phyloP scores from a whole-genome alignment of 148 eudicot species.

The Gaultheria prostrata region DNA sequence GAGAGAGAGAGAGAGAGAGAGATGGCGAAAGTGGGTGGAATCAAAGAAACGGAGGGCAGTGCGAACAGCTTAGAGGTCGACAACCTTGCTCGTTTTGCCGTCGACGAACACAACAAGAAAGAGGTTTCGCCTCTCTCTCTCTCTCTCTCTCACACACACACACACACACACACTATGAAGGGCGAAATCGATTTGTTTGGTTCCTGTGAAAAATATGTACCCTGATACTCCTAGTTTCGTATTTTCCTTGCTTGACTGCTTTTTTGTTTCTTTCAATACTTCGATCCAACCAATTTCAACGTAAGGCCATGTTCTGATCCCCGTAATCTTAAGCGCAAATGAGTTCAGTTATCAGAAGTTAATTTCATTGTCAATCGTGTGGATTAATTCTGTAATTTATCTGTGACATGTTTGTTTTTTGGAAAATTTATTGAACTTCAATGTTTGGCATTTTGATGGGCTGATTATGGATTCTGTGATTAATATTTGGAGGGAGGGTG shows the following conservation, averaged over 20 bases:
- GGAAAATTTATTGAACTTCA: background rate
- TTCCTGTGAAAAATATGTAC: background rate
- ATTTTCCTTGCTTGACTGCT: background rate
- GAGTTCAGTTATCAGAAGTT: background rate
- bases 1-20: background rate
- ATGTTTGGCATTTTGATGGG: too few species aligned
- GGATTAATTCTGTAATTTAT: background rate
- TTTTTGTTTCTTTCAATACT: background rate
- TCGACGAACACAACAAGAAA: constrained; percentile 5
- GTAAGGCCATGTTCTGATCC: background rate
- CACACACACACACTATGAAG: background rate
- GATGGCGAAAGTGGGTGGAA: background rate
- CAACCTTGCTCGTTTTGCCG: background rate
- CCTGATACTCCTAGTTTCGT: background rate
- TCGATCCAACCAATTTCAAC: background rate
- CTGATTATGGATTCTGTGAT: too few species aligned
- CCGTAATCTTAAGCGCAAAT: background rate
- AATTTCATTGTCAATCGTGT: background rate
- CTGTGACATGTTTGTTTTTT: background rate
- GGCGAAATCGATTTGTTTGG: background rate
- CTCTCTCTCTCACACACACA: background rate
- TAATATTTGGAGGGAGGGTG: background rate
- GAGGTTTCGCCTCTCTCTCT: background rate
- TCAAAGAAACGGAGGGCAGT: background rate
- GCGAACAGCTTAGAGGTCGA: constrained; percentile 2